Percentiles rank a stretch among this genome's conserved stretches.
Conservation (phyloP, 208 protist species). For the Acanthamoeba lenticulata region DNA sequence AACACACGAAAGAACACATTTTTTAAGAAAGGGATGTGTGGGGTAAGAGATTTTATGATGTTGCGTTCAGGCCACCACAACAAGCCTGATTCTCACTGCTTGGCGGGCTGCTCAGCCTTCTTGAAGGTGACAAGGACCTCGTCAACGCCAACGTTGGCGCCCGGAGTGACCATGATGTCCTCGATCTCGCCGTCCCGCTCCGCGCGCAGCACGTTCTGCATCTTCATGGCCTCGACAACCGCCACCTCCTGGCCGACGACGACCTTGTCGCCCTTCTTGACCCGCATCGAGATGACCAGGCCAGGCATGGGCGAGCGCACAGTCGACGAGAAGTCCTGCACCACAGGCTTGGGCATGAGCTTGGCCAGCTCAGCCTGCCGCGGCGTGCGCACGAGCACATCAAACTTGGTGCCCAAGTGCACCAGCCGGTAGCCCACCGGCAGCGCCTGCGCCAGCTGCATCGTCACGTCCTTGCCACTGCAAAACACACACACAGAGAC, state of each 20-base stretch:
- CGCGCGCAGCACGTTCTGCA: constrained; percentile 86
- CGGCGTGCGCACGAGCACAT: constrained; percentile 79
- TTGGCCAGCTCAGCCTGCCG: constrained; percentile 72
- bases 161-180: constrained; percentile 38
- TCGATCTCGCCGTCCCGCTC: constrained; percentile 71
- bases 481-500: neutral
- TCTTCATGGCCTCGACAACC: constrained; percentile 90
- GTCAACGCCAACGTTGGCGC: constrained; percentile 77
- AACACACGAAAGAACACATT: too few relatives aligned
- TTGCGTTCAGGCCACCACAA: too few relatives aligned
- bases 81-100: neutral
- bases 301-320: constrained; percentile 89
- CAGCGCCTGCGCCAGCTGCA: neutral
- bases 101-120: neutral
- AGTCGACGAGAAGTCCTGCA: constrained; percentile 80
- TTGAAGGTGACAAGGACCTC: constrained; percentile 87
- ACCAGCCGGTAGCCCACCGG: constrained; percentile 33
- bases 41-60: too few relatives aligned
- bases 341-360: constrained; percentile 79
- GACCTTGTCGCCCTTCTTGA: constrained; percentile 83
- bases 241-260: constrained; percentile 77
- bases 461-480: constrained; percentile 53
- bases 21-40: too few relatives aligned
- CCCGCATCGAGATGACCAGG: constrained; percentile 76
- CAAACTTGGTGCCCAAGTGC: constrained; percentile 75